Conservation (phyloP, 352 stramenopile genomes). For the Phytophthora sp. region DNA sequence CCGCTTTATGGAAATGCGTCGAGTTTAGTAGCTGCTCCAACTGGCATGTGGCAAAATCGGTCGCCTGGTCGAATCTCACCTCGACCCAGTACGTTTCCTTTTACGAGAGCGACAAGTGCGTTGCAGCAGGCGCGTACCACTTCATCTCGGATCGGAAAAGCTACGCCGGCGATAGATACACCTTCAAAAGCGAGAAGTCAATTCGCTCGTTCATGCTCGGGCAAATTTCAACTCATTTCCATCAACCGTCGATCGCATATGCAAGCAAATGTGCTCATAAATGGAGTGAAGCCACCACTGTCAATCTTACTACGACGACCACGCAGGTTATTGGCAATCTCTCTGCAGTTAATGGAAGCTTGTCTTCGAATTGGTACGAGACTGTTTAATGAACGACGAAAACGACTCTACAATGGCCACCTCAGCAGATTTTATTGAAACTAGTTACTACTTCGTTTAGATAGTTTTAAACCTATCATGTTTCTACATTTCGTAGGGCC, state of each 20-base stretch:
- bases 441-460: too few relatives aligned
- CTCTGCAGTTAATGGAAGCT: too few relatives aligned
- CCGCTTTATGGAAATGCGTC: not conserved
- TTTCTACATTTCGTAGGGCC: too few relatives aligned
- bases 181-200: slow-evolving; percentile 1
- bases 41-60: not conserved
- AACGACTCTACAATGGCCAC: too few relatives aligned
- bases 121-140: not conserved
- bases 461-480: too few relatives aligned
- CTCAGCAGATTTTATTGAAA: too few relatives aligned
- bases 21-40: slow-evolving; percentile 13
- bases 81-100: slow-evolving; percentile 3
- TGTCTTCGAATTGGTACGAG: slow-evolving; percentile 10
- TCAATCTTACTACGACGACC: not conserved
- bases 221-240: not conserved
- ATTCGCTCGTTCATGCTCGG: slow-evolving; percentile 11
- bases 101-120: slow-evolving; percentile 17
- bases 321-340: too few relatives aligned
- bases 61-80: slow-evolving; percentile 13
- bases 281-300: too few relatives aligned
- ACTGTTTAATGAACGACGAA: too few relatives aligned
- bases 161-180: not conserved
- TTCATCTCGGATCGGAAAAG: slow-evolving; percentile 7
- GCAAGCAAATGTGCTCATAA: slow-evolving; percentile 2
- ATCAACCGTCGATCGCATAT: slow-evolving; percentile 1